Evolutionary conservation across 208 protist genomes (phyloP).

Genomic region (Willaertia magna): DNA sequence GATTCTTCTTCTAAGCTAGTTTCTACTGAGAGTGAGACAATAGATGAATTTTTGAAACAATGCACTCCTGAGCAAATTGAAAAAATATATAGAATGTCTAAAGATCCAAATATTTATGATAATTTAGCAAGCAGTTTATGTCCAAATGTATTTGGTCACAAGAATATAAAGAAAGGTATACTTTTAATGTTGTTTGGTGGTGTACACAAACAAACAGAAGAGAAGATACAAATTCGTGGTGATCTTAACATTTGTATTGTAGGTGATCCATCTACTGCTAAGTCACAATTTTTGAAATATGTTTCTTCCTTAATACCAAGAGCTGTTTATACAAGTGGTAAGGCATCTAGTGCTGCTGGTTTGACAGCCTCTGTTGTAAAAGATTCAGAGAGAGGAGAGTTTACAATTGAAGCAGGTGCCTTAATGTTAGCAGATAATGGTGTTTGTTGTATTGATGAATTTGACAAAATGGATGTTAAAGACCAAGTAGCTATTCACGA

Average conservation of each 20-base stretch:
- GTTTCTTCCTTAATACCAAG: conserved; percentile 76
- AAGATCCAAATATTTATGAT: conserved; percentile 58
- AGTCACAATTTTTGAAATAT: conserved; percentile 98
- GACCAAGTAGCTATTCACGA: conserved; percentile 99
- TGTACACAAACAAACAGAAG: conserved; percentile 87
- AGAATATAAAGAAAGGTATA: conserved; percentile 94
- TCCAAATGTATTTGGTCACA: conserved; percentile 89
- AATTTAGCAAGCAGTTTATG: conserved; percentile 69
- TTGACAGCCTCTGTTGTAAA: conserved; percentile 90
- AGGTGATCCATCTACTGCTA: conserved; percentile 96
- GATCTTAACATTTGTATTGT: conserved; percentile 99
- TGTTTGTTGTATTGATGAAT: conserved; percentile 99
- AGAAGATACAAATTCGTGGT: conserved; percentile 80
- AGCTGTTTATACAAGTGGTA: conserved; percentile 94
- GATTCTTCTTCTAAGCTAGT: background rate
- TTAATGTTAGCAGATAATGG: conserved; percentile 99
- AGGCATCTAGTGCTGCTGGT: conserved; percentile 88
- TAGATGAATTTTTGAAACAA: conserved; percentile 46
- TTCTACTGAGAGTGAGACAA: background rate
- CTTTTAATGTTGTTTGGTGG: conserved; percentile 96
- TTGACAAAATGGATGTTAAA: conserved; percentile 98
- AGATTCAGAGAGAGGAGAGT: conserved; percentile 97
- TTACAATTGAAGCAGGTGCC: conserved; percentile 97
- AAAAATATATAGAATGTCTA: conserved; percentile 59
- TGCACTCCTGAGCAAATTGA: conserved; percentile 54